A percentile compares a stretch with the other conserved stretches of the same genome.
These are phyloP conservation scores for Candida tropicalis DNA, from an alignment of 1,139 yeast species.

Conservation along the genomic window DNA sequence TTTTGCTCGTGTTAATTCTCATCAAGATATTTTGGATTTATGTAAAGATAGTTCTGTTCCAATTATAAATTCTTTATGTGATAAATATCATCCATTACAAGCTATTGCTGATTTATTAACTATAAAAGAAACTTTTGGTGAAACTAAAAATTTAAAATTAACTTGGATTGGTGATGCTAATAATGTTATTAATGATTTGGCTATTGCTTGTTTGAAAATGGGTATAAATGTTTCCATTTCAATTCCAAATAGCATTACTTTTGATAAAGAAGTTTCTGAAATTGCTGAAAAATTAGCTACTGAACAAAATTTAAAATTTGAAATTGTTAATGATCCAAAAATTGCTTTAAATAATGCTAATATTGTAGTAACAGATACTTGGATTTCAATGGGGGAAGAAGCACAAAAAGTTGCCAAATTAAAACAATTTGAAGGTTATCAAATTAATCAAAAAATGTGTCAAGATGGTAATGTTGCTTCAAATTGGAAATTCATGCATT, in stretches of 20 bases:
- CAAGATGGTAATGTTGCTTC: constrained; percentile 55
- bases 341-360: constrained; percentile 75
- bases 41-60: constrained; percentile 82
- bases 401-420: constrained; percentile 69
- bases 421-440: constrained; percentile 83
- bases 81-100: constrained; percentile 90
- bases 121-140: constrained; percentile 74
- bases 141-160: constrained; percentile 62
- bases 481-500: constrained; percentile 93
- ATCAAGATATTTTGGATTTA: constrained; percentile 77
- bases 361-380: constrained; percentile 93
- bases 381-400: constrained; percentile 98
- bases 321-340: constrained; percentile 71
- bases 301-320: constrained; percentile 57
- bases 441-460: constrained; percentile 71
- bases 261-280: constrained; percentile 57
- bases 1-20: constrained; percentile 92
- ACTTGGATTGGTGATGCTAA: constrained; percentile 98
- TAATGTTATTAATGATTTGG: constrained; percentile 90
- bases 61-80: constrained; percentile 90
- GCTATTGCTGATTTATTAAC: constrained; percentile 91
- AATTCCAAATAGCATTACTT: constrained; percentile 73
- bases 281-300: constrained; percentile 57
- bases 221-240: constrained; percentile 87
- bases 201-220: constrained; percentile 83